Conservation (phyloP, 352 stramenopile species). For the Pythium apleroticum region DNA sequence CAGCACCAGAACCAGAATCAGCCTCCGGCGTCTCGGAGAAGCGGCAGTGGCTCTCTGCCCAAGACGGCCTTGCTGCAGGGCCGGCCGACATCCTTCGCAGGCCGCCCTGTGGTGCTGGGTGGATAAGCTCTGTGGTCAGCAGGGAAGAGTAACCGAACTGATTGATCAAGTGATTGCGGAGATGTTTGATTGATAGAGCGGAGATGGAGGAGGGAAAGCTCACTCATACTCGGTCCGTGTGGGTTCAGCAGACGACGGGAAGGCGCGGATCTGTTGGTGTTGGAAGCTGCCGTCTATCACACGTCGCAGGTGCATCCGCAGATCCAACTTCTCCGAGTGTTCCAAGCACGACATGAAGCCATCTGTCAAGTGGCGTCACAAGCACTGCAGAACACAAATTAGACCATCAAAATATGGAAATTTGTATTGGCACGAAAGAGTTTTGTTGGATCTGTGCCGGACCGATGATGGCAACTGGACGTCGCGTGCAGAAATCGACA, state of each 20-base stretch:
- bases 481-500: neutral
- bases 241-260: neutral
- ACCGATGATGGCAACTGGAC: neutral
- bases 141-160: neutral
- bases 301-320: neutral
- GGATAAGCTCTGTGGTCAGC: neutral
- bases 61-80: conserved; percentile 16
- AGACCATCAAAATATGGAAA: neutral
- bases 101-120: neutral
- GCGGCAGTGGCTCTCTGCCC: conserved; percentile 15
- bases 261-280: neutral
- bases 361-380: neutral
- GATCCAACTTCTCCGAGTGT: neutral
- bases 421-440: neutral
- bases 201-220: too few relatives aligned
- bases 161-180: neutral
- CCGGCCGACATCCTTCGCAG: neutral
- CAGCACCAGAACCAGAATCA: neutral
- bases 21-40: neutral
- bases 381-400: neutral
- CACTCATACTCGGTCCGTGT: neutral
- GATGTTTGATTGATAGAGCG: neutral
- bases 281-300: neutral
- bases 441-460: neutral
- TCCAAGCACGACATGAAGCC: neutral